A percentile compares a stretch with the other conserved stretches of the same genome.
These are phyloP conservation scores for Carallia pectinifolia DNA, from an alignment of 345 rosid species.

Conservation along the genomic window DNA sequence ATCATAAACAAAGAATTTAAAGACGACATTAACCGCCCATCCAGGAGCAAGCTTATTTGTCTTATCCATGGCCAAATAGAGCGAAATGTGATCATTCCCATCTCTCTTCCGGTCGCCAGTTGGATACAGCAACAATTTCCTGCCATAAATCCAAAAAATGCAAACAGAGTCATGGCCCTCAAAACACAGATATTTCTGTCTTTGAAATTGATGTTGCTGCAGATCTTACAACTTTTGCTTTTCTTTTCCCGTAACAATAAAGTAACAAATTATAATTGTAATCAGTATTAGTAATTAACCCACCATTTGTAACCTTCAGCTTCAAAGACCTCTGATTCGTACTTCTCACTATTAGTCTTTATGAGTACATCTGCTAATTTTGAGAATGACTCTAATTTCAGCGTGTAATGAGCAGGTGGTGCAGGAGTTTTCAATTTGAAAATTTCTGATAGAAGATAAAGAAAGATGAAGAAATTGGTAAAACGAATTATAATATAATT, in stretches of 20 bases:
- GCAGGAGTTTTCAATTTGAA: neutral
- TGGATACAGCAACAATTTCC: constrained; percentile 10
- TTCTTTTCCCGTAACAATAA: neutral
- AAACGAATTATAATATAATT: too few relatives aligned
- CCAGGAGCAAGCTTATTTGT: neutral
- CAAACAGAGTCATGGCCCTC: too few relatives aligned
- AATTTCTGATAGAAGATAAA: neutral
- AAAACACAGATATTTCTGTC: too few relatives aligned
- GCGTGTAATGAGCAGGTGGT: constrained; percentile 2
- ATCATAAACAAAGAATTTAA: constrained; percentile 2
- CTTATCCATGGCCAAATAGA: neutral
- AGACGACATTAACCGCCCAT: neutral
- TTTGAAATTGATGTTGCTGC: too few relatives aligned
- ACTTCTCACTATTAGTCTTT: neutral
- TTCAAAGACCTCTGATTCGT: constrained; percentile 1
- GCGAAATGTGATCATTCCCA: neutral
- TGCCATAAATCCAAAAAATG: neutral
- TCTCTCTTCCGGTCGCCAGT: neutral
- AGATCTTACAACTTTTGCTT: too few relatives aligned
- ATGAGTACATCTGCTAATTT: neutral
- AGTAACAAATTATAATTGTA: too few relatives aligned
- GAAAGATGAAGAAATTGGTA: too few relatives aligned
- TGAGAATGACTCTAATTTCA: constrained; percentile 4
- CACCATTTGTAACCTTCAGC: neutral
- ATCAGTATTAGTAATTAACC: neutral